phyloP scores from a whole-genome alignment of 1,139 yeast genomes.

The Saccharomyces hybrid region DNA sequence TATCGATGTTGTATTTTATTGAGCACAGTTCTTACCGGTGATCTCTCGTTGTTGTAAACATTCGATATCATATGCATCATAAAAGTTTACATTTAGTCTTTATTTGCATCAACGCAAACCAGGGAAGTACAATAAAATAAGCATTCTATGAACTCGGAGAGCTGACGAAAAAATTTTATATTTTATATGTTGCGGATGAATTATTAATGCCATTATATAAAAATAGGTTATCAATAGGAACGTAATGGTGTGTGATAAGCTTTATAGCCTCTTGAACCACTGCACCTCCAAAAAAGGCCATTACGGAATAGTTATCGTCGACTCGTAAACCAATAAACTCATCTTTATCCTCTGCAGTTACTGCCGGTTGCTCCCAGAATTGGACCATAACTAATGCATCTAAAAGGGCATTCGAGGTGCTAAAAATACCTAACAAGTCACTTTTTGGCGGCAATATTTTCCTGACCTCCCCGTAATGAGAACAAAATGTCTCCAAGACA shows the following conservation, averaged over 20 bases:
- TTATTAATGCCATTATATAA: conserved; percentile 62
- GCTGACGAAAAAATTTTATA: not conserved
- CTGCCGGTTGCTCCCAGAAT: not conserved
- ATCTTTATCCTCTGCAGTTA: not conserved
- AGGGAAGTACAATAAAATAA: not conserved
- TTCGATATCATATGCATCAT: not conserved
- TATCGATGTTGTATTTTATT: not conserved
- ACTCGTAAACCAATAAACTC: not conserved
- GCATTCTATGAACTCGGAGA: not conserved
- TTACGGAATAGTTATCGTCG: conserved; percentile 13
- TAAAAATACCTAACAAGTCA: not conserved
- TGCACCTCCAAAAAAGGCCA: conserved; percentile 66
- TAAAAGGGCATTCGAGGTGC: not conserved
- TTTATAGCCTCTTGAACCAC: conserved; percentile 72
- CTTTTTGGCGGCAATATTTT: conserved; percentile 3
- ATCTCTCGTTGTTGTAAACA: not conserved
- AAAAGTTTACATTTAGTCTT: not conserved
- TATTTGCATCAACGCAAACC: not conserved
- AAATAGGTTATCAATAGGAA: conserved; percentile 59
- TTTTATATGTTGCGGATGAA: conserved; percentile 34
- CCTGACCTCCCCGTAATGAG: not conserved
- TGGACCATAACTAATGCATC: not conserved
- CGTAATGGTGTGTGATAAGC: conserved; percentile 60
- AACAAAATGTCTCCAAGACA: not conserved
- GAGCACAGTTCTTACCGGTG: not conserved